Evolutionary conservation across 257 asterid species (phyloP), one percentile per base, ranked within the genome.

Genomic region (Solanum medicagineum): DNA sequence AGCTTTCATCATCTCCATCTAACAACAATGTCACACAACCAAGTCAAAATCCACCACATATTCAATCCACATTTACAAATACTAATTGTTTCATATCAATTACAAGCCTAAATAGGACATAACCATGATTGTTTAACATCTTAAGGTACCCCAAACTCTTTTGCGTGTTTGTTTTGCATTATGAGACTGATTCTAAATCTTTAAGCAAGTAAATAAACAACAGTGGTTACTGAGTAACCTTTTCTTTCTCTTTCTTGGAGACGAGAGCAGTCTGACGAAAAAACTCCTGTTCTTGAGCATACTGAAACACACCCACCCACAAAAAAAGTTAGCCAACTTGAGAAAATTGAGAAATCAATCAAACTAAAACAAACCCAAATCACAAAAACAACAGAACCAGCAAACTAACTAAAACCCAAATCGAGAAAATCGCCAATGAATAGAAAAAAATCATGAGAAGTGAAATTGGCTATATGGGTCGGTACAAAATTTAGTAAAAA

Each of bases 1-100:
- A 79, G 99, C 98, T 91, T 92, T 94, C 98, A 97, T 97, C 95
- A 93, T 90, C 91, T 97, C 99, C 90, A 97, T 86, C 99, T 97
- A 51, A 92, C 86, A 84, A 75, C 84, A 44, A 73, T 40, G 85
- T 84, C 80, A 62, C n/a, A 83, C 42, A 84, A 47, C 36, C 24
- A 85, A 85, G 85, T 22, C 54, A 54, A 80, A 40, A 32, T 85
- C 47, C 10, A 68, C 66, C 45, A 13, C 45, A 32, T 14, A 42
- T 51, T 40, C 55, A 68, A 42, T 26, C 68, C 63, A 9, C 70
- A 74, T 59, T 59, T 60, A 40, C 53, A 40, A 19, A 40, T 51
- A 9, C 47, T 51, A 51, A 47, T 51, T 17, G 47, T 42, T 77
- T 26, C 14, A 17, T 24, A 68, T 85, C 47, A 85, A 63, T 68